phyloP scores from a whole-genome alignment of 331 rosid species.

The Quercus phellos region DNA sequence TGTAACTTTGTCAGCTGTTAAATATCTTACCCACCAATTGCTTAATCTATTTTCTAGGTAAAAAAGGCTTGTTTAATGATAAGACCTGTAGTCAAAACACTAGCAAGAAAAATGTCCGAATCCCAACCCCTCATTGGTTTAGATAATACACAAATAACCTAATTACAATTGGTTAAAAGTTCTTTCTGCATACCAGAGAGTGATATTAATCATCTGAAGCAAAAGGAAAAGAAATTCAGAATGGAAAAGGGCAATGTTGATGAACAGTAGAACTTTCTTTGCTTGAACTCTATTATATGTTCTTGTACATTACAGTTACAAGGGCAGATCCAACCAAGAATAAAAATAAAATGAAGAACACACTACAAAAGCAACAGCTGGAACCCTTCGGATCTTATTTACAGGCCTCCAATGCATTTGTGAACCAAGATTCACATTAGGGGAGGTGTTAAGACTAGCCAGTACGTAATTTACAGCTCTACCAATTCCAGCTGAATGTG shows the following conservation, averaged over 20 bases:
- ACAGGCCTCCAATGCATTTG: neutral
- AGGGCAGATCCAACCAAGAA: neutral
- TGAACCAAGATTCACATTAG: conserved; percentile 47
- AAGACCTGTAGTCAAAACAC: neutral
- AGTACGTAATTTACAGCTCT: conserved; percentile 35
- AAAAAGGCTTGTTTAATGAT: neutral
- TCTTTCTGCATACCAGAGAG: neutral
- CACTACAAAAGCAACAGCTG: neutral
- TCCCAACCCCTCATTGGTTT: neutral
- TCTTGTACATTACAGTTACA: conserved; percentile 13
- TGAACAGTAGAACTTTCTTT: conserved; percentile 23
- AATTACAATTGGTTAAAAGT: neutral
- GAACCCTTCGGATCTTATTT: neutral
- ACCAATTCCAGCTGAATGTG: conserved; percentile 60
- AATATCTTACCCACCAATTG: neutral
- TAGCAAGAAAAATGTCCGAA: neutral
- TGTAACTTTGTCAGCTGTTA: too few species aligned
- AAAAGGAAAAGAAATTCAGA: neutral
- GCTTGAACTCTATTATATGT: conserved; percentile 3
- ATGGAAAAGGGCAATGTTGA: neutral
- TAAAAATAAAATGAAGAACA: neutral
- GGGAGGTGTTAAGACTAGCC: neutral
- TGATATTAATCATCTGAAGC: neutral
- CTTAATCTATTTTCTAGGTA: neutral
- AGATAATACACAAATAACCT: neutral